Percentiles rank a stretch among this genome's conserved stretches.
Evolutionary conservation across 345 rosid species (phyloP).

Genomic region (Acer negundo): DNA sequence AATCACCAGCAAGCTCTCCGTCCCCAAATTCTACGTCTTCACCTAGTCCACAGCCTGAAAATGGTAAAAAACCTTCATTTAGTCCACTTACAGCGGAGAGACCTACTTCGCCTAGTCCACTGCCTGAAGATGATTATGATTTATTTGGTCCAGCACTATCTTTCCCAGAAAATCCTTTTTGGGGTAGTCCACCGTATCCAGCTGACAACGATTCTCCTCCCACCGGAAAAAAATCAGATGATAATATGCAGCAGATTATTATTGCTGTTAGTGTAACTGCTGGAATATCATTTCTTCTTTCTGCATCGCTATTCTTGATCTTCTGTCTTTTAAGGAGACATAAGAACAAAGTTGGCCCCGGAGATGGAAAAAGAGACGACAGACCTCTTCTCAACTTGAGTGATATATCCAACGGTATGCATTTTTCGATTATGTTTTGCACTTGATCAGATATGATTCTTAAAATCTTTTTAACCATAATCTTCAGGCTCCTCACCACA

Average conservation of each 20-base stretch:
- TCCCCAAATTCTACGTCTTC: constrained; percentile 21
- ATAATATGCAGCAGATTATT: constrained; percentile 30
- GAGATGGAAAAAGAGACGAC: constrained; percentile 54
- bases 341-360: constrained; percentile 33
- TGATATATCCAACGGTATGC: constrained; percentile 61
- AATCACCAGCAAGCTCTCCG: constrained; percentile 23
- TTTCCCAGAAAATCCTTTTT: neutral
- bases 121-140: too few relatives aligned
- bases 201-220: constrained; percentile 29
- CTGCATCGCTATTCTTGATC: constrained; percentile 48
- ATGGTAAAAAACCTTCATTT: neutral
- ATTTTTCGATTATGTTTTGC: neutral
- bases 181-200: constrained; percentile 13
- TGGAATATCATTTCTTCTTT: constrained; percentile 48
- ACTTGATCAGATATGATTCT: neutral
- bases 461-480: constrained; percentile 7
- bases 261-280: constrained; percentile 66
- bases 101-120: neutral
- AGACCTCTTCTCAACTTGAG: constrained; percentile 65
- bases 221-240: constrained; percentile 20
- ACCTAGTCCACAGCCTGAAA: neutral
- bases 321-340: constrained; percentile 43
- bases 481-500: constrained; percentile 64
- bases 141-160: neutral
- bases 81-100: neutral